phyloP scores from a whole-genome alignment of 768 basidiomycete species.

The Ramaria sp. region DNA sequence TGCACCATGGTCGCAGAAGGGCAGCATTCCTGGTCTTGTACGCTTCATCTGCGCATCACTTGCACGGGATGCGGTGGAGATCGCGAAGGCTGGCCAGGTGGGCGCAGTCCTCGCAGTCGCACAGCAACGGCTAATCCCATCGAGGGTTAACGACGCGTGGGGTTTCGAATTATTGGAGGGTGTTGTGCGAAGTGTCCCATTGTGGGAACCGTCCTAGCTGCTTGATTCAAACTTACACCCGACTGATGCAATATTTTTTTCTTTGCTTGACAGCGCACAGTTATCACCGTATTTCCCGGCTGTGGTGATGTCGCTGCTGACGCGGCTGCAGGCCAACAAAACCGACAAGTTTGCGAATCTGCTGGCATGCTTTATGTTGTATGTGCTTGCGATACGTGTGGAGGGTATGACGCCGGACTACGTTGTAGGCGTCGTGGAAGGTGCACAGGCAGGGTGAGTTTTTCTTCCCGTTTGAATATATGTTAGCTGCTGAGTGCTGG shows the following conservation, averaged over 20 bases:
- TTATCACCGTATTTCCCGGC: conserved; percentile 68
- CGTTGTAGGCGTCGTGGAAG: conserved; percentile 67
- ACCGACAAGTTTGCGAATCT: conserved; percentile 81
- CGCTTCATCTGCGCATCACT: conserved; percentile 81
- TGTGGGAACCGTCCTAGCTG: conserved; percentile 38
- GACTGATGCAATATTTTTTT: too few species aligned
- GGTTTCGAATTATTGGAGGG: conserved; percentile 84
- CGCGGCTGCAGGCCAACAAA: conserved; percentile 77
- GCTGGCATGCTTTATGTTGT: conserved; percentile 71
- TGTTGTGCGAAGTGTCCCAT: conserved; percentile 58
- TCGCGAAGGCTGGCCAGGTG: conserved; percentile 63
- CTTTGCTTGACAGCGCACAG: conserved; percentile 31
- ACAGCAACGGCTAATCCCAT: conserved; percentile 83
- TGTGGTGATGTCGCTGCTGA: conserved; percentile 60
- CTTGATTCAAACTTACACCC: background rate
- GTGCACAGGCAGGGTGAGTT: conserved; percentile 73
- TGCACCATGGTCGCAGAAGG: conserved; percentile 84
- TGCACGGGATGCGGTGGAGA: conserved; percentile 50
- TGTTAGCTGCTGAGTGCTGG: background rate
- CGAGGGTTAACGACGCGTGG: conserved; percentile 80
- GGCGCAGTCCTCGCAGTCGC: conserved; percentile 74
- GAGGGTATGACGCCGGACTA: conserved; percentile 71
- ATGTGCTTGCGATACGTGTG: conserved; percentile 62
- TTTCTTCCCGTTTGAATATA: background rate
- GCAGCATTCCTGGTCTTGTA: conserved; percentile 89